phyloP scores from a whole-genome alignment of 805 yeast genomes.

The Nadsonia fulvescens region DNA sequence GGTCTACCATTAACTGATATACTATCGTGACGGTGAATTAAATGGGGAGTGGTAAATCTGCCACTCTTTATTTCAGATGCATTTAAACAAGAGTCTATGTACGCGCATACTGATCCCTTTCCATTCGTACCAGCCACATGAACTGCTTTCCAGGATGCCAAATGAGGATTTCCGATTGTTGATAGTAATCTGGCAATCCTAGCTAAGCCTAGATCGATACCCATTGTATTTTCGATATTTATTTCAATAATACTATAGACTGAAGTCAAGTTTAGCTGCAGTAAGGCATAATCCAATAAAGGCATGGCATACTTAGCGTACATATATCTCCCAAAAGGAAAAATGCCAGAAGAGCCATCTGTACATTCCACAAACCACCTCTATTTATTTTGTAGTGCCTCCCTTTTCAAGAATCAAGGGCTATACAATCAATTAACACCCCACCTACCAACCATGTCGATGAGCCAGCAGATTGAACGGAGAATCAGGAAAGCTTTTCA shows the following conservation, averaged over 20 bases:
- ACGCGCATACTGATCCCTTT: conserved; percentile 83
- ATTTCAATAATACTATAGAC: no score
- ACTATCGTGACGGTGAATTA: conserved; percentile 56
- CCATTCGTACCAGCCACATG: conserved; percentile 97
- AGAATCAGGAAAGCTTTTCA: conserved; percentile 39
- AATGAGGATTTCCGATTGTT: conserved; percentile 53
- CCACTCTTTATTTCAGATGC: conserved; percentile 38
- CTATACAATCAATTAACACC: no score
- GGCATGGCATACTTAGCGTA: no score
- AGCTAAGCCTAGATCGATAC: conserved; percentile 42
- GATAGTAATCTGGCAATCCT: conserved; percentile 30
- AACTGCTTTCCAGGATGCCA: conserved; percentile 36
- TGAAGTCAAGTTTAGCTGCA: no score
- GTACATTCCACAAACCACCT: no score
- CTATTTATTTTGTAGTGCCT: no score
- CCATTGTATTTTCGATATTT: no score
- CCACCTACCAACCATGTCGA: conserved; percentile 2
- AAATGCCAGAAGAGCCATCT: no score
- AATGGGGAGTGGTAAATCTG: conserved; percentile 78
- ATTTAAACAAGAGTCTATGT: conserved; percentile 46
- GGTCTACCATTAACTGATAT: conserved; percentile 47
- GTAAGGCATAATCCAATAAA: no score
- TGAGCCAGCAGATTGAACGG: conserved; percentile 29
- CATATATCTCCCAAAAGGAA: no score
- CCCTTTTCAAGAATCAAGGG: no score